Conservation (phyloP, 495 filamentous ascomycete genomes). For the Barbatosphaeria neglecta region DNA sequence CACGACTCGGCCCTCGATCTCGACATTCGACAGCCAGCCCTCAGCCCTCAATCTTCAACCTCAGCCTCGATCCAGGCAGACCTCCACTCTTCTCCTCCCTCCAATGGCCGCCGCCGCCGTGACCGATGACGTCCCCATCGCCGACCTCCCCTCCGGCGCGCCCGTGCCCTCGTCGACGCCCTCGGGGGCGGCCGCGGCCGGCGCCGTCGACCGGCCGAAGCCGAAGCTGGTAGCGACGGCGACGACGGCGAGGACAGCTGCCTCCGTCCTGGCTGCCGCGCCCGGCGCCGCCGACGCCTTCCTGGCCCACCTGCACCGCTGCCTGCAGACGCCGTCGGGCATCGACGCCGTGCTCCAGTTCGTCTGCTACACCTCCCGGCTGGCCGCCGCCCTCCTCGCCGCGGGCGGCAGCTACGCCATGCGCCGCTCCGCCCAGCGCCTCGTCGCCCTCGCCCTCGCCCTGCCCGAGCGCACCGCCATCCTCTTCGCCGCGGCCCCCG, state of each 20-base stretch:
- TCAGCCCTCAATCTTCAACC: too few relatives aligned
- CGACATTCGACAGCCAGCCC: too few relatives aligned
- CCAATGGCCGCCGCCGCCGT: conserved; percentile 6
- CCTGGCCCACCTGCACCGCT: conserved; percentile 40
- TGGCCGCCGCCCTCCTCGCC: conserved; percentile 30
- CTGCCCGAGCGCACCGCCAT: conserved; percentile 26
- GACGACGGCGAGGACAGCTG: too few relatives aligned
- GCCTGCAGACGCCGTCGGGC: conserved; percentile 45
- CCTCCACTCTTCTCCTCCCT: too few relatives aligned
- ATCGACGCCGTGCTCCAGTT: conserved; percentile 52
- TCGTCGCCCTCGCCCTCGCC: conserved; percentile 26
- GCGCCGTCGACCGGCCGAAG: conserved; percentile 12
- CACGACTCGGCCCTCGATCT: too few relatives aligned
- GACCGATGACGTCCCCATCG: conserved; percentile 11
- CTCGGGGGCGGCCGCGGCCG: neutral
- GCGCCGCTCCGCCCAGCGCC: conserved; percentile 25
- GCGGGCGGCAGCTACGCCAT: conserved; percentile 15
- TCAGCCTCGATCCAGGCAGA: too few relatives aligned
- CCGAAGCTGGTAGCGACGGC: too few relatives aligned
- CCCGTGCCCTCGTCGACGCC: conserved; percentile 25
- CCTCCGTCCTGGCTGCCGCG: conserved; percentile 18
- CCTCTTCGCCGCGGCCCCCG: conserved; percentile 15
- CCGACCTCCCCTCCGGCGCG: conserved; percentile 27
- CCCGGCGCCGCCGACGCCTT: conserved; percentile 34
- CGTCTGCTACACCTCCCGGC: conserved; percentile 52